phyloP scores from a whole-genome alignment of 768 basidiomycete species.

The Antrodiella citrinella region DNA sequence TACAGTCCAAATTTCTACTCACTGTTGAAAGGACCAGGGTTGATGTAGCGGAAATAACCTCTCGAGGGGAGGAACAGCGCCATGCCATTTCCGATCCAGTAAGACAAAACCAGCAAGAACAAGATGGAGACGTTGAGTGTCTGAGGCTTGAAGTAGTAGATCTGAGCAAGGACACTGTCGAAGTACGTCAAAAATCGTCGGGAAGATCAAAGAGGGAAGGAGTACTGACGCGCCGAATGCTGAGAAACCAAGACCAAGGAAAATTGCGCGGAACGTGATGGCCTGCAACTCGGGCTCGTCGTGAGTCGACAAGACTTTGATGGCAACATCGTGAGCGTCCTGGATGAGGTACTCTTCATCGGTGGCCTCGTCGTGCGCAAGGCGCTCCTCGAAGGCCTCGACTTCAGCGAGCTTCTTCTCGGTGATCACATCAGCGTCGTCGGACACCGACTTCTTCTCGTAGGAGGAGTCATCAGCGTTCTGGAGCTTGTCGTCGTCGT shows the following conservation, averaged over 20 bases:
- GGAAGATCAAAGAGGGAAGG: conserved; percentile 10
- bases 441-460: not conserved
- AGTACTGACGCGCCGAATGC: conserved; percentile 43
- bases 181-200: not conserved
- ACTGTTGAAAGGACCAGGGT: conserved; percentile 33
- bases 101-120: conserved; percentile 45
- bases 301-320: conserved; percentile 29
- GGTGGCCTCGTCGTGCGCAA: conserved; percentile 23
- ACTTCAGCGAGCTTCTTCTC: conserved; percentile 16
- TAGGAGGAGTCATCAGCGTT: not conserved
- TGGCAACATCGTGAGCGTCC: conserved; percentile 31
- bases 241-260: conserved; percentile 45
- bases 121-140: conserved; percentile 40
- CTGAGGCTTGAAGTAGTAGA: conserved; percentile 36
- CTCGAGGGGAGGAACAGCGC: conserved; percentile 25
- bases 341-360: conserved; percentile 28
- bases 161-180: conserved; percentile 24
- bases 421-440: not conserved
- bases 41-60: conserved; percentile 25
- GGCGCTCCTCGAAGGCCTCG: conserved; percentile 24
- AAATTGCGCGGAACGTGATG: conserved; percentile 49
- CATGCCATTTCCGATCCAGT: conserved; percentile 39
- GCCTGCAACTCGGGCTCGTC: conserved; percentile 33
- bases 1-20: conserved; percentile 10
- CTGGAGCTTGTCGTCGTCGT: not conserved